Evolutionary conservation across 2,329 filamentous ascomycete genomes (phyloP).

Genomic region (Monilinia fructicola): DNA sequence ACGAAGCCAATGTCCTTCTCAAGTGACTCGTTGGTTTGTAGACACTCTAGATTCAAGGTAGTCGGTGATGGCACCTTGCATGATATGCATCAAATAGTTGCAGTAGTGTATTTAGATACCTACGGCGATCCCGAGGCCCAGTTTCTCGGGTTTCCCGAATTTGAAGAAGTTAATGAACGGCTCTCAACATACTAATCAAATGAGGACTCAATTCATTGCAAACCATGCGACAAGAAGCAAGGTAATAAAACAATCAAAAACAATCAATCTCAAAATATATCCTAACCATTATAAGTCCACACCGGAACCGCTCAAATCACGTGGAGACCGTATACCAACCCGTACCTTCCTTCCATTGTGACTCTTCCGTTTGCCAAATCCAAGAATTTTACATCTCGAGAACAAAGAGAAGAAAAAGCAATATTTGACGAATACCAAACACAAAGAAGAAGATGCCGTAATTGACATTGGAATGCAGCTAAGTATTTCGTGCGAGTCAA

Average conservation of each 20-base stretch:
- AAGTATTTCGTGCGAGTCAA: neutral
- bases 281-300: neutral
- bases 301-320: neutral
- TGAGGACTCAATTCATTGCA: neutral
- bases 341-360: neutral
- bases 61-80: slow-evolving; percentile 13
- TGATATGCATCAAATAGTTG: slow-evolving; percentile 2
- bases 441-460: neutral
- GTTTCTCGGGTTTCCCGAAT: slow-evolving; percentile 2
- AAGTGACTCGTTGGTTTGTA: neutral
- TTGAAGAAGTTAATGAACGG: neutral
- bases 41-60: slow-evolving; percentile 21
- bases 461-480: slow-evolving; percentile 3
- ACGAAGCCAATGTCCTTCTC: neutral
- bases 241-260: neutral
- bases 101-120: slow-evolving; percentile 7
- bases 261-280: neutral
- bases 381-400: neutral
- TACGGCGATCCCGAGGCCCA: slow-evolving; percentile 8
- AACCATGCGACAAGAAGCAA: neutral
- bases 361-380: neutral
- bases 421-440: neutral
- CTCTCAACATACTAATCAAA: neutral
- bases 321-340: neutral
- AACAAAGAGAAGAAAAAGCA: neutral